Conservation (phyloP, 1,284 basidiomycete genomes). For the Ceraceosorus guamensis region DNA sequence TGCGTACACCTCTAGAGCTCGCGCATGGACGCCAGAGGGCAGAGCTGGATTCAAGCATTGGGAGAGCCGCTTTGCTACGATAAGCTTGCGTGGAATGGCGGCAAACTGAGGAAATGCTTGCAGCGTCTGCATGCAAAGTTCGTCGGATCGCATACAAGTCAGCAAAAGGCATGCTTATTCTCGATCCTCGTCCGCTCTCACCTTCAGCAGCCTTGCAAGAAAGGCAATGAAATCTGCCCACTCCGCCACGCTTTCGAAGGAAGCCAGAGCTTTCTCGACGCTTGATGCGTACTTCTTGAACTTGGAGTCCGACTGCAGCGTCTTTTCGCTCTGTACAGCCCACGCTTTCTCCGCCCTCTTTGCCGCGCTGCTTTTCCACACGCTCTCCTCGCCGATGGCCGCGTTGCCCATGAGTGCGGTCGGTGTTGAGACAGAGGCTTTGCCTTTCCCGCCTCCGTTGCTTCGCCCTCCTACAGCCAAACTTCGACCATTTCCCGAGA, state of each 20-base stretch:
- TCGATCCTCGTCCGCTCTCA: conserved; percentile 45
- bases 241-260: conserved; percentile 93
- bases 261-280: conserved; percentile 83
- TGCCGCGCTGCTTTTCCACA: conserved; percentile 42
- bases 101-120: conserved; percentile 86
- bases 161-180: not conserved
- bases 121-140: conserved; percentile 55
- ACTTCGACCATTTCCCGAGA: too few relatives aligned
- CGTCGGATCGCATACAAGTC: not conserved
- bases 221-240: conserved; percentile 99
- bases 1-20: conserved; percentile 88
- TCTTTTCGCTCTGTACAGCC: conserved; percentile 40
- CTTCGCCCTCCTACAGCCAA: too few relatives aligned
- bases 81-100: conserved; percentile 88
- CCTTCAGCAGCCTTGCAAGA: conserved; percentile 88
- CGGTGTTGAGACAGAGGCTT: too few relatives aligned
- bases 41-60: conserved; percentile 96
- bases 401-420: too few relatives aligned
- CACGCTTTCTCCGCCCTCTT: conserved; percentile 40
- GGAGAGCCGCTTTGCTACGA: conserved; percentile 86
- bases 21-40: conserved; percentile 91
- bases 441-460: too few relatives aligned
- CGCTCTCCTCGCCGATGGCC: too few relatives aligned
- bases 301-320: conserved; percentile 64
- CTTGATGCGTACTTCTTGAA: conserved; percentile 88